Base-by-base conservation (phyloP, 768 basidiomycete genomes). In the Tulasnella sp. region DNA sequence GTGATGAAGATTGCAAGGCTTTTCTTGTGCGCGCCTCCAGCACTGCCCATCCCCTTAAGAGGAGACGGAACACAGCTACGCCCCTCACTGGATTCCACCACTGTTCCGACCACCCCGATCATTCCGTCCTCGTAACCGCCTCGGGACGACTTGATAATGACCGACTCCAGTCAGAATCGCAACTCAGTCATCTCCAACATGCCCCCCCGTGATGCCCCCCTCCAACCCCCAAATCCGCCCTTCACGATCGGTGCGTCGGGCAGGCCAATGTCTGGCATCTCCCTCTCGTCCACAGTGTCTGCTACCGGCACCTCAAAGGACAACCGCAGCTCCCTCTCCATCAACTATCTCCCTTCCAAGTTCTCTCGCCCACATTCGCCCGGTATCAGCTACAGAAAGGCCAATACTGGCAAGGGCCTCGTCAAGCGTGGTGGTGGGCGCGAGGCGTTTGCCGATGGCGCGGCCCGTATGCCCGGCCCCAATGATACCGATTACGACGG, bases 291-390 rank as follows among this genome's bases (percentile, higher is more conserved):
- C 1, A 35, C 34, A 7, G 29, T 12, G 19, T 29, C 52, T 31
- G 21, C 17, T 15, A 9, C 46, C 41, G 14, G 25, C 21, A 36
- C 31, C 35, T 23, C 32, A 31, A 40, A 40, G 25, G 52, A 54
- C 39, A 54, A 54, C 39, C 35, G 45, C 21, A 45, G 32, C 21
- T 75, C 74, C 7, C 76, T 85, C 58, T 76, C 74, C 52, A 74
- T 83, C 64, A 84, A 88, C 69, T 90, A 86, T 66, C 73, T 87
- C 19, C 86, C 86, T 7, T 70, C 74, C 55, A 90, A 90, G 69
- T 86, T 88, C 69, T 80, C 83, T 14, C 68, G 69, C 7, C 62
- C 68, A 6, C 71, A 70, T 62, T 53, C 66, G 66, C 62, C 68
- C 73, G 71, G 73, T 40, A 68, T 67, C 61, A 75, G 68, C 64